Base-by-base conservation (phyloP, 306 rosid genomes). In the Sesbania bispinosa region DNA sequence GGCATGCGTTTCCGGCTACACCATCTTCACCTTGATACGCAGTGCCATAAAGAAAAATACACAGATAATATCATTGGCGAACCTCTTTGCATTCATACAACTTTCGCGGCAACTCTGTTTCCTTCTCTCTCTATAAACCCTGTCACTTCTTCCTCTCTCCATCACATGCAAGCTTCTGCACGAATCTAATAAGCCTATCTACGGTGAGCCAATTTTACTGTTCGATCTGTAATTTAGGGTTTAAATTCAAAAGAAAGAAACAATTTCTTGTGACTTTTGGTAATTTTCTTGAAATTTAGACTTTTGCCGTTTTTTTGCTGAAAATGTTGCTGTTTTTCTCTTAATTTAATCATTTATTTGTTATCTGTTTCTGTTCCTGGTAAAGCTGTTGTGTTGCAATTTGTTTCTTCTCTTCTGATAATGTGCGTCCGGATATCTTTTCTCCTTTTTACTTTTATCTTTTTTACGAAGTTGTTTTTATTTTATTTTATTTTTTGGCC, bases 91-190 rank as follows among this genome's bases (percentile, higher is more conserved):
- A 59, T 13, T 13, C 20, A 74, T 86, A 82, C 80, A 84, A 83
- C 86, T 86, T 88, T 89, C 92, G 90, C 92, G 96, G 96, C 88
- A 86, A 86, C 73, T n/a, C 23, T 10, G 60, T 62, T 18, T 15
- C 59, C 18, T 59, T 8, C 10, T 36, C 41, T 46, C 18, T 10
- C 27, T 38, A n/a, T 50, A 67, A 55, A 62, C 20, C 72, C 35
- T 27, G 3, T 46, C 75, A 30, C 59, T 14, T 73, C 77, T 61
- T 66, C 78, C n/a, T 69, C 70, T 18, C 3, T 73, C 15, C 2
- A 48, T 36, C 48, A 6, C 51, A 15, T 36, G 42, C 23, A 43
- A 45, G 52, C 47, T 67, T 53, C 63, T 32, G 36, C 77, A 23
- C 26, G 53, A 57, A 38, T 60, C 62, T 26, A 59, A 26, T 76